A percentile compares a stretch with the other conserved stretches of the same genome.
Evolutionary conservation across 495 filamentous ascomycete species (phyloP).

Genomic region (Penicillium simplicissimum): DNA sequence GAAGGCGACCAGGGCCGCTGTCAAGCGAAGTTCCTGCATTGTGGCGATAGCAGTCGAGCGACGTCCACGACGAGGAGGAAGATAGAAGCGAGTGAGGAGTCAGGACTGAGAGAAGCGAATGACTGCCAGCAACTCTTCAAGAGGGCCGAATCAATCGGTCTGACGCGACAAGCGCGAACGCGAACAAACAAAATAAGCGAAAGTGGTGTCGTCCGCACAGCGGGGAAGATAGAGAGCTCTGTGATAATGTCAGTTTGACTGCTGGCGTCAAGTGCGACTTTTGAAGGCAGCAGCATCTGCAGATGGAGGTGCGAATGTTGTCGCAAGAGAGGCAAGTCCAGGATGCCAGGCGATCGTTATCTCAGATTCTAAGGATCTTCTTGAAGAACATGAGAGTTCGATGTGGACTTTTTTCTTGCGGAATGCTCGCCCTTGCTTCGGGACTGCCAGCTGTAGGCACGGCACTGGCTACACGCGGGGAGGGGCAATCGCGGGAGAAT

Average conservation of each 20-base stretch:
- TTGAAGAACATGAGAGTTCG: constrained; percentile 20
- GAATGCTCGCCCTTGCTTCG: constrained; percentile 31
- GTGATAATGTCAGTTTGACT: constrained; percentile 20
- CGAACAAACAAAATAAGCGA: not conserved
- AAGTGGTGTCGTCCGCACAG: not conserved
- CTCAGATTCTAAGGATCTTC: constrained; percentile 2
- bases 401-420: constrained; percentile 17
- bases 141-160: constrained; percentile 29
- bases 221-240: constrained; percentile 13
- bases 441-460: constrained; percentile 11
- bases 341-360: constrained; percentile 17
- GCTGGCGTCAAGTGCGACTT: constrained; percentile 8
- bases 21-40: constrained; percentile 29
- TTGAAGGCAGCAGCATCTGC: constrained; percentile 5
- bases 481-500: not conserved
- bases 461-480: constrained; percentile 1
- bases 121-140: constrained; percentile 21
- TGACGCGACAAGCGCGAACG: constrained; percentile 8
- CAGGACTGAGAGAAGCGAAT: constrained; percentile 9
- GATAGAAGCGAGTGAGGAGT: constrained; percentile 26
- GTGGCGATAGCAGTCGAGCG: constrained; percentile 11
- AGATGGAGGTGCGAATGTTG: constrained; percentile 1
- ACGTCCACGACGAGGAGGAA: constrained; percentile 17
- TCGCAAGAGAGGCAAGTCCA: constrained; percentile 16
- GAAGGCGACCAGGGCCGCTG: constrained; percentile 29